Evolutionary conservation across 2,329 filamentous ascomycete species (phyloP).

Genomic region (Epichloe hybrida): DNA sequence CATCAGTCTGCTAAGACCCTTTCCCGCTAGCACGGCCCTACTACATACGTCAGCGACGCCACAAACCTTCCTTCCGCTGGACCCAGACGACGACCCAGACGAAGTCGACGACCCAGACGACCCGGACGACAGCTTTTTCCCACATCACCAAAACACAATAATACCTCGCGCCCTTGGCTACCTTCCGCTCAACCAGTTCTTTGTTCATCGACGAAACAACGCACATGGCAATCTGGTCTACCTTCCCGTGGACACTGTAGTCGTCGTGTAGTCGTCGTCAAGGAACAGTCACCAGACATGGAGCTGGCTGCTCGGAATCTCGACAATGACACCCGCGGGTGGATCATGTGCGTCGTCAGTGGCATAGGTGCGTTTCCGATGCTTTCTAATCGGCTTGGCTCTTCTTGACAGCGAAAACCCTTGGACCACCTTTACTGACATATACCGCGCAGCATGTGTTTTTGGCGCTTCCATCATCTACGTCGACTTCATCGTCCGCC

Average conservation of each 20-base stretch:
- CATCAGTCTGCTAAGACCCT: no score
- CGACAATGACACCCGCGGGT: constrained; percentile 77
- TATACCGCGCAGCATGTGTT: constrained; percentile 39
- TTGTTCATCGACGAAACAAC: not conserved
- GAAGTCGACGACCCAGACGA: no score
- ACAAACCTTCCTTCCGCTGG: not conserved
- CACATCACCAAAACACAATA: no score
- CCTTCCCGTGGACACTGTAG: not conserved
- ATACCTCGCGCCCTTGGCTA: not conserved
- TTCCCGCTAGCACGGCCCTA: not conserved
- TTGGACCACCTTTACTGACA: constrained; percentile 3
- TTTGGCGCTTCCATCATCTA: constrained; percentile 76
- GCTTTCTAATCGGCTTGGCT: constrained; percentile 8
- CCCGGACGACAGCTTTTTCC: not conserved
- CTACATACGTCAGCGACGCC: not conserved
- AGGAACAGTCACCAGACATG: constrained; percentile 19
- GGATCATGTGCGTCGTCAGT: constrained; percentile 84
- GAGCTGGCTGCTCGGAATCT: constrained; percentile 24
- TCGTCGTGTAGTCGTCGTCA: no score
- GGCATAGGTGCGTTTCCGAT: constrained; percentile 40
- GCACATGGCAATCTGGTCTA: not conserved
- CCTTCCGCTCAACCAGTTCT: not conserved
- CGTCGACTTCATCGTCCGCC: constrained; percentile 63
- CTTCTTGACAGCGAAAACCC: constrained; percentile 6
- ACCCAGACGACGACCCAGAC: not conserved